Percentiles rank a stretch among this genome's conserved stretches.
These are phyloP conservation scores for Ricinus communis DNA, from an alignment of 345 rosid species.

Conservation along the genomic window DNA sequence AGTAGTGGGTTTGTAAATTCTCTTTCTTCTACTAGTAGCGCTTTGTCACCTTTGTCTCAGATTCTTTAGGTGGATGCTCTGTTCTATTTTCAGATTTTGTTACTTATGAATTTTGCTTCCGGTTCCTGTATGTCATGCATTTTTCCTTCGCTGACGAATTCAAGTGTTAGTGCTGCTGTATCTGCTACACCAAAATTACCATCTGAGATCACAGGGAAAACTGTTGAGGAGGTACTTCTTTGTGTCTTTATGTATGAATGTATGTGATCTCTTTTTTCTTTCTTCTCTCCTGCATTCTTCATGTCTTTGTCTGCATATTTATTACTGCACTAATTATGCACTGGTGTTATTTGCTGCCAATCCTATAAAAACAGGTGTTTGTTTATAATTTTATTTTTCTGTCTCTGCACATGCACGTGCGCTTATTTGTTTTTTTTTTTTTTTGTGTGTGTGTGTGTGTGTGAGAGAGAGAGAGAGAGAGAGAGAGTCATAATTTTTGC, in stretches of 20 bases:
- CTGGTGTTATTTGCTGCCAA: neutral
- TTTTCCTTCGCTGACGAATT: slow-evolving; percentile 49
- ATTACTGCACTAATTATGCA: neutral
- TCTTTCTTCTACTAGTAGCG: neutral
- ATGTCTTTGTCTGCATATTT: neutral
- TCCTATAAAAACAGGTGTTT: neutral
- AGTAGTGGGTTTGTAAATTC: slow-evolving; percentile 69
- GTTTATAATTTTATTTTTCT: neutral
- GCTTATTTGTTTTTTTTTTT: neutral
- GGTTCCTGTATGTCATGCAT: neutral
- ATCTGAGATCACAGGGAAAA: slow-evolving; percentile 85
- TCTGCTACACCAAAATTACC: slow-evolving; percentile 69
- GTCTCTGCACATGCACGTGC: neutral
- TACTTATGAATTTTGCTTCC: neutral
- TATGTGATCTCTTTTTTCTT: neutral
- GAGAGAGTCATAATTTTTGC: neutral
- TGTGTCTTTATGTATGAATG: neutral
- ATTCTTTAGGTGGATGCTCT: neutral
- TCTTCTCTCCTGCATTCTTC: neutral
- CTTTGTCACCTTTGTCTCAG: neutral
- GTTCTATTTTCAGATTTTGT: neutral
- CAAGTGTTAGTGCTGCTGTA: slow-evolving; percentile 45
- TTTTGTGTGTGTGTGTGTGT: too few relatives aligned
- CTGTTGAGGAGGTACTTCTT: slow-evolving; percentile 84
- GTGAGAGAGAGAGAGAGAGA: neutral